Base-by-base conservation (phyloP, 495 filamentous ascomycete species). In the Rostrohypoxylon terebratum region DNA sequence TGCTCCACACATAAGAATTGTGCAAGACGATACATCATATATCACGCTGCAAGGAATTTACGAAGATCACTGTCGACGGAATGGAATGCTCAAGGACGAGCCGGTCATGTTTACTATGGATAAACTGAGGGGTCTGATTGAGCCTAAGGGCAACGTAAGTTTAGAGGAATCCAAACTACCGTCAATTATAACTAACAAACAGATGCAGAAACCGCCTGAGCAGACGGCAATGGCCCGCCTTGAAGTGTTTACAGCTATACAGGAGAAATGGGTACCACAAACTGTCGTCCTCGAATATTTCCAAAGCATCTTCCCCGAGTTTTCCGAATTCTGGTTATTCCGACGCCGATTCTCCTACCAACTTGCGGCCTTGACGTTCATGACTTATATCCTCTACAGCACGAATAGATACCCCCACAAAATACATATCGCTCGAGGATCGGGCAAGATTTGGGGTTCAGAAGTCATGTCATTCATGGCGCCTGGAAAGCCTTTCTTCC, bases 331-430 rank as follows among this genome's bases (percentile, higher is more conserved):
- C 86, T 98, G 94, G 92, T 89, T 98, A 42, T 99, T 99, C 91
- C 90, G 95, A 47, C 90, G 94, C 54, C 94, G 97, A 63, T 98
- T 98, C 80, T 90, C 93, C 31, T 98, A 98, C 82, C 96, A 98
- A 81, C 90, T 97, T 54, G 94, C 96, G n/a, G 90, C 94, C 1
- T 87, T 98, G 62, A 97, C 94, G 11, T 99, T 98, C 84, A 97
- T 99, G 92, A 99, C 96, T 38, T 98, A 97, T 77, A 91, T 96
- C 67, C 92, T 99, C 83, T 93, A 93, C 83, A 98, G 98, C 87
- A 91, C 92, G 79, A 91, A 91, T 74, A 92, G 96, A 62, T 98
- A 93, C 75, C 96, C 96, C 4, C 93, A 94, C 81, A 98, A 98
- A 83, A 89, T 98, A 76, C 89, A 91, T 78, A 94, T 99, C 71